Evolutionary conservation across 2,329 filamentous ascomycete genomes (phyloP).

Genomic region (Xylaria multiplex): DNA sequence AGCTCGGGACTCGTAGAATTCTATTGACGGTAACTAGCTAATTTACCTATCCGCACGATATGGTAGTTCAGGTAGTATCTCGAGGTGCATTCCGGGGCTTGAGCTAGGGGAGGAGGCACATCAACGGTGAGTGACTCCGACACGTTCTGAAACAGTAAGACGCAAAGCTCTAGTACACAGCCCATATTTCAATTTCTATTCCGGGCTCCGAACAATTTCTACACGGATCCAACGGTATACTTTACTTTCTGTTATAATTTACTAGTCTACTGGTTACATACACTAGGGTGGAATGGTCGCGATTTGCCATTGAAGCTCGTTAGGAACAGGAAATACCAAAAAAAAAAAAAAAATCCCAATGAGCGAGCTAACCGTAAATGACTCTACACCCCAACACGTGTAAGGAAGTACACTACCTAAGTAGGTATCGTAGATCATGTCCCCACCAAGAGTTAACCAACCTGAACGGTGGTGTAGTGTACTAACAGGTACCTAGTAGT

Average conservation of each 20-base stretch:
- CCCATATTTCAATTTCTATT: constrained; percentile 37
- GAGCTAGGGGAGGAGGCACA: constrained; percentile 3
- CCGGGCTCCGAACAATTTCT: constrained; percentile 27
- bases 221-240: background rate
- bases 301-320: background rate
- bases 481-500: too few species aligned
- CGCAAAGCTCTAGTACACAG: constrained; percentile 6
- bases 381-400: constrained; percentile 15
- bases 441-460: constrained; percentile 15
- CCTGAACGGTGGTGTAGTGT: background rate
- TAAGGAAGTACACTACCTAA: background rate
- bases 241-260: background rate
- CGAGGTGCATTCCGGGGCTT: constrained; percentile 17
- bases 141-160: constrained; percentile 42
- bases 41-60: constrained; percentile 13
- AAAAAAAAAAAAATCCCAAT: background rate
- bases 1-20: constrained; percentile 3
- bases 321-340: background rate
- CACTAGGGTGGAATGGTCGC: background rate
- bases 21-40: background rate
- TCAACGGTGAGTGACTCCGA: constrained; percentile 36
- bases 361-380: constrained; percentile 20
- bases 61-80: constrained; percentile 15
- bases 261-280: background rate
- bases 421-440: constrained; percentile 27